Evolutionary conservation across 2,329 filamentous ascomycete species (phyloP).

Genomic region (Coniella lustricola): DNA sequence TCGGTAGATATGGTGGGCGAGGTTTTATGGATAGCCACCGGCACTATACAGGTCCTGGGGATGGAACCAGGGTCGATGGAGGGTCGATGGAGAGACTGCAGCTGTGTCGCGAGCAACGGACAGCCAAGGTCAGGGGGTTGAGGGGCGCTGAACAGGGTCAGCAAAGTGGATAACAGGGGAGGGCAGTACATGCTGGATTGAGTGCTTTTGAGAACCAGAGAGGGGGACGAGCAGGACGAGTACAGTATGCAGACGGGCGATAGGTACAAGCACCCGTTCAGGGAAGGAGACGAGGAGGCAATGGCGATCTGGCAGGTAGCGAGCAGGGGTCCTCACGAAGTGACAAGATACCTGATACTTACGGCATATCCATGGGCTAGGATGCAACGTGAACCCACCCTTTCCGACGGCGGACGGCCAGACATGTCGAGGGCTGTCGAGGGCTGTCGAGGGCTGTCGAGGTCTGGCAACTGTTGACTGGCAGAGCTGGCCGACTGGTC

Average conservation of each 20-base stretch:
- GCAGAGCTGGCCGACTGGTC: too few relatives aligned
- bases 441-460: too few relatives aligned
- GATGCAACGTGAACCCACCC: constrained; percentile 14
- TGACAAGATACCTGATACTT: constrained; percentile 7
- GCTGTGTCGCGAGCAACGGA: constrained; percentile 16
- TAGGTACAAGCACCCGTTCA: constrained; percentile 38
- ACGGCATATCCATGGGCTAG: constrained; percentile 13
- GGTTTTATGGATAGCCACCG: constrained; percentile 40
- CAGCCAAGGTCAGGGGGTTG: constrained; percentile 22
- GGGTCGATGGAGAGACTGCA: too few relatives aligned
- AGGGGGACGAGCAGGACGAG: constrained; percentile 28
- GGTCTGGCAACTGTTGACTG: too few relatives aligned
- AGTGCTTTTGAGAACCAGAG: constrained; percentile 24
- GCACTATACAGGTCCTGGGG: constrained; percentile 43
- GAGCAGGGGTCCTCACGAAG: constrained; percentile 17
- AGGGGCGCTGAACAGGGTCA: constrained; percentile 6
- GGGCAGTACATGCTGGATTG: too few relatives aligned
- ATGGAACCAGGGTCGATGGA: constrained; percentile 28
- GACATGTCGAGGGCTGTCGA: constrained; percentile 13
- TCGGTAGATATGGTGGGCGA: constrained; percentile 43
- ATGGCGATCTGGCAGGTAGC: constrained; percentile 30
- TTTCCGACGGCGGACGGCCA: constrained; percentile 7
- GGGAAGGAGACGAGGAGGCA: constrained; percentile 39
- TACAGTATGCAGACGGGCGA: constrained; percentile 11
- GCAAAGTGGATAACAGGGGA: constrained; percentile 16